phyloP scores from a whole-genome alignment of 2,329 filamentous ascomycete species.

The Pseudogymnoascus pannorum region DNA sequence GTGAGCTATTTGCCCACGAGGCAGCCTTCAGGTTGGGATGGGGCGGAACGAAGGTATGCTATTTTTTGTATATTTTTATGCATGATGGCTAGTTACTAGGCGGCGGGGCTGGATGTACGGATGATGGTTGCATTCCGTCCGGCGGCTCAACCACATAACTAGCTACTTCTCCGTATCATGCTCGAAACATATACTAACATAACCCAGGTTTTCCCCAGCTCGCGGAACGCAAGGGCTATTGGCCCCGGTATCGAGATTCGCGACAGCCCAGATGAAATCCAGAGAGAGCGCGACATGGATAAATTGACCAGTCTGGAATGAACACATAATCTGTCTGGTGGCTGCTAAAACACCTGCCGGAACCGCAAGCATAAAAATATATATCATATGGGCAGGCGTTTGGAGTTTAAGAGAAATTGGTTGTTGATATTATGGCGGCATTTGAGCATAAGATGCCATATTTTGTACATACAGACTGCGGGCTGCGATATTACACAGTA shows the following conservation, averaged over 20 bases:
- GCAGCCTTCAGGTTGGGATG: constrained; percentile 88
- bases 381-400: neutral
- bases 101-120: neutral
- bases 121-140: neutral
- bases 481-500: neutral
- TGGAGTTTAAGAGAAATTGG: neutral
- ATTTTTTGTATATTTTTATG: neutral
- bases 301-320: constrained; percentile 54
- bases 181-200: neutral
- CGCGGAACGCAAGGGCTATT: constrained; percentile 43
- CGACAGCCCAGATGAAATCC: constrained; percentile 48
- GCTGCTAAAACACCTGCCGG: neutral
- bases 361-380: neutral
- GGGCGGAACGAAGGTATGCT: constrained; percentile 80
- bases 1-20: constrained; percentile 94
- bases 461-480: neutral
- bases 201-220: constrained; percentile 26
- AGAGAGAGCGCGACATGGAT: constrained; percentile 43
- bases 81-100: neutral
- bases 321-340: constrained; percentile 1
- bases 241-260: constrained; percentile 79
- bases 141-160: neutral
- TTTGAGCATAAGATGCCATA: neutral
- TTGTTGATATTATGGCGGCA: neutral
- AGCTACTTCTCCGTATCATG: neutral